Base-by-base conservation (phyloP, 2,329 filamentous ascomycete species). In the Aspergillus vadensis region DNA sequence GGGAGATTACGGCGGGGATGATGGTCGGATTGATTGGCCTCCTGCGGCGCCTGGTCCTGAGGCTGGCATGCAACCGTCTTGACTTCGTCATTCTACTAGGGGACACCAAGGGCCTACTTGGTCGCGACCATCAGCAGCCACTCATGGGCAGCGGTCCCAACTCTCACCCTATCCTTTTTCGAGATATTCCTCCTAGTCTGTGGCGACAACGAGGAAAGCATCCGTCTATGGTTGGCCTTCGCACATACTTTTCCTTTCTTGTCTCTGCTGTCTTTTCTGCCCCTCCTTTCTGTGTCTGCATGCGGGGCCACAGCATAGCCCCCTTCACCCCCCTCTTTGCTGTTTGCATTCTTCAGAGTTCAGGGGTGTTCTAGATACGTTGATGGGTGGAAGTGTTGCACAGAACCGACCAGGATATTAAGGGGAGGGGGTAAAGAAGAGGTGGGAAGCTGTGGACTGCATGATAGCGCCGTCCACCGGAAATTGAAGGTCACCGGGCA, bases 1-100 rank as follows among this genome's bases (percentile, higher is more conserved):
- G 57, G 36, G 59, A 64, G 55, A 62, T 62, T 62, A 55, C 60
- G 57, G 59, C 55, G 62, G 62, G 49, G 62, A 53, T 27, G 21
- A 21, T 39, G 44, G 38, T 30, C 23, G 10, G n/a, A 47, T n/a
- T 62, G 48, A 64, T 64, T 64, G 62, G 62, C 48, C 49, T 59
- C 43, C 25, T 55, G 39, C 12, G 39, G 30, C 41, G 17, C 53
- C 39, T 32, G 39, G 47, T 47, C 39, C 23, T 44, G 23, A 47
- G 41, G 23, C 54, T 27, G 55, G 47, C 30, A 27, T 55, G 41
- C 53, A 32, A 36, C 32, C 32, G 32, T 55, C 41, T 27, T 43
- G 53, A 47, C 23, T 44, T 25, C 44, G 47, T 27, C 47, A 50
- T 30, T 44, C 19, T 44, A 44, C 41, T 41, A 53, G n/a, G 12